These are phyloP conservation scores for Aureobasidium namibiae DNA, from an alignment of 2,329 filamentous ascomycete species.

Conservation along the genomic window DNA sequence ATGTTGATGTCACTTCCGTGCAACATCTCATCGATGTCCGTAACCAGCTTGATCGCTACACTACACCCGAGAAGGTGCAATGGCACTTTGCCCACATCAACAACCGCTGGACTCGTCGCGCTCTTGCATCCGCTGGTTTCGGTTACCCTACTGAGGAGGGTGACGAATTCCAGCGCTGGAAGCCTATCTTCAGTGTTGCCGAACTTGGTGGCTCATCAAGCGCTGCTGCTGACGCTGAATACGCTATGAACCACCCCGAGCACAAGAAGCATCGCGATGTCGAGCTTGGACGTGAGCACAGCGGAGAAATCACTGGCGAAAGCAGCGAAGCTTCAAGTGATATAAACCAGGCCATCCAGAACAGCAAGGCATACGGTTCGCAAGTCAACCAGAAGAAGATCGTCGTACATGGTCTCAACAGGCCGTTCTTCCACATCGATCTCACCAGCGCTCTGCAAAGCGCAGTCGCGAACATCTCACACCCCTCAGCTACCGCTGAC, in stretches of 20 bases:
- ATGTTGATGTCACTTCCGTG: conserved; percentile 85
- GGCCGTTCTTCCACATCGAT: conserved; percentile 90
- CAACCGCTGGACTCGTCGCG: conserved; percentile 91
- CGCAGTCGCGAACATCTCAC: conserved; percentile 64
- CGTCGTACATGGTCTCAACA: conserved; percentile 75
- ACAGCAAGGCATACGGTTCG: conserved; percentile 36
- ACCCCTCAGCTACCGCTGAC: background rate
- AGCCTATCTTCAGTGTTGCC: conserved; percentile 89
- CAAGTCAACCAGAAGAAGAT: conserved; percentile 38
- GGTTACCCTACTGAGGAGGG: conserved; percentile 62
- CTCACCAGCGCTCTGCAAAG: conserved; percentile 81
- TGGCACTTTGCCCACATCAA: conserved; percentile 95
- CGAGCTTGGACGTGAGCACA: conserved; percentile 23
- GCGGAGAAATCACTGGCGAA: conserved; percentile 16
- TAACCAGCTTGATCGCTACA: conserved; percentile 84
- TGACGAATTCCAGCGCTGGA: conserved; percentile 61
- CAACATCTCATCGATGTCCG: conserved; percentile 91
- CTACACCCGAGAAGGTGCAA: conserved; percentile 71
- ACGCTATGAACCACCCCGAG: conserved; percentile 48
- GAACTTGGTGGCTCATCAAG: conserved; percentile 68
- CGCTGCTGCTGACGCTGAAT: conserved; percentile 61
- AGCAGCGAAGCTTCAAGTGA: conserved; percentile 19
- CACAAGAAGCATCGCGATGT: conserved; percentile 25
- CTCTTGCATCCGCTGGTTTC: conserved; percentile 78
- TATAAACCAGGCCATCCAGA: conserved; percentile 32